Percentiles rank a stretch among this genome's conserved stretches.
phyloP scores from a whole-genome alignment of 192 early-diverging fungal genomes.

The Entomortierella beljakovae region DNA sequence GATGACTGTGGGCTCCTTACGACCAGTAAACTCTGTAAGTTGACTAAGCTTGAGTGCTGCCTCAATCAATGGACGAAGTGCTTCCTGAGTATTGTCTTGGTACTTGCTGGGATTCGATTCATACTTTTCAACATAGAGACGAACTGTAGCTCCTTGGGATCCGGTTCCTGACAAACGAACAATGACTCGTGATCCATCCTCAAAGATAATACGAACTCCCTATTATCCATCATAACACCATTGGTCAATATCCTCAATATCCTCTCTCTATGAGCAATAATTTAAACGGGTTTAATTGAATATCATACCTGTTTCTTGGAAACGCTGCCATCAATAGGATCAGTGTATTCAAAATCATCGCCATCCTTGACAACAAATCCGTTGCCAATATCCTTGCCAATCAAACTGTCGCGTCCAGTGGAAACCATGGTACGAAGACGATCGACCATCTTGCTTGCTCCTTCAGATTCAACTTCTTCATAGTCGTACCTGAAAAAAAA shows the following conservation, averaged over 20 bases:
- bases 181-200: slow-evolving; percentile 92
- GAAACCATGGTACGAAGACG: slow-evolving; percentile 70
- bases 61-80: slow-evolving; percentile 89
- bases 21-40: slow-evolving; percentile 86
- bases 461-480: slow-evolving; percentile 90
- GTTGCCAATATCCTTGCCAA: slow-evolving; percentile 71
- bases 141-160: slow-evolving; percentile 94
- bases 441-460: slow-evolving; percentile 83
- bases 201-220: slow-evolving; percentile 92
- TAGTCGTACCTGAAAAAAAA: slow-evolving; percentile 84
- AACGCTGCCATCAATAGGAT: slow-evolving; percentile 90
- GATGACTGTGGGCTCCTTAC: slow-evolving; percentile 91
- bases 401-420: slow-evolving; percentile 55
- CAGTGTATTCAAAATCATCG: slow-evolving; percentile 95
- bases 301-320: slow-evolving; percentile 79
- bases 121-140: slow-evolving; percentile 97
- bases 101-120: slow-evolving; percentile 68
- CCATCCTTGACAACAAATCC: slow-evolving; percentile 73
- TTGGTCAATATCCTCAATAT: too few species aligned
- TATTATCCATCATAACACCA: slow-evolving; percentile 40
- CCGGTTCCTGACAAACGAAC: slow-evolving; percentile 96
- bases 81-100: slow-evolving; percentile 80
- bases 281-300: not conserved
- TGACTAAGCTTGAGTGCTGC: slow-evolving; percentile 81
- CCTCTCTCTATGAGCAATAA: not conserved